Conservation (phyloP, 306 rosid species). For the Glycine soja region DNA sequence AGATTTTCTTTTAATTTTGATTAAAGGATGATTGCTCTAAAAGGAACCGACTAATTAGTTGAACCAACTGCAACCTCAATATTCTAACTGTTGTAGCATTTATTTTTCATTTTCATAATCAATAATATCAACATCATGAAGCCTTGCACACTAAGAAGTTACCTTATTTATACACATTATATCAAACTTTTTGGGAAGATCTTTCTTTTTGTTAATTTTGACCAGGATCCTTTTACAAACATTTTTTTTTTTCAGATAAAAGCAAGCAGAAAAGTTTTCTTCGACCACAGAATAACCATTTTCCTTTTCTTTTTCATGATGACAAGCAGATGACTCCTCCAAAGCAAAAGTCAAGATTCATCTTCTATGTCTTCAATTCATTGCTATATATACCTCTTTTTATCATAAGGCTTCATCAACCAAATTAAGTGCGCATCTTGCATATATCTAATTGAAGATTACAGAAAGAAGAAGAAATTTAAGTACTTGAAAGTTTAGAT, state of each 20-base stretch:
- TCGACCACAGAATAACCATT: constrained; percentile 3
- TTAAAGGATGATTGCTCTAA: background rate
- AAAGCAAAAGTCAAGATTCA: constrained; percentile 35
- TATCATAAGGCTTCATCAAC: background rate
- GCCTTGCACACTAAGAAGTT: constrained; percentile 24
- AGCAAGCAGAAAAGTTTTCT: constrained; percentile 1
- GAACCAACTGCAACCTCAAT: background rate
- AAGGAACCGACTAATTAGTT: background rate
- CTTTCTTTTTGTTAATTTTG: background rate
- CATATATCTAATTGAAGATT: background rate
- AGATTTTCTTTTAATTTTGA: background rate
- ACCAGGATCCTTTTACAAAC: background rate
- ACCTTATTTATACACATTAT: constrained; percentile 6
- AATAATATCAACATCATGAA: constrained; percentile 7
- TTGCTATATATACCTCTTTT: constrained; percentile 11
- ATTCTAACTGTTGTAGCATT: background rate
- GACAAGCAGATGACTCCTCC: constrained; percentile 28
- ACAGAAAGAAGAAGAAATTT: constrained; percentile 1
- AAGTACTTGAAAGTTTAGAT: too few species aligned
- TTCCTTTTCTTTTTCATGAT: constrained; percentile 14
- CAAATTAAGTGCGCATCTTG: background rate
- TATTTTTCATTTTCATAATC: constrained; percentile 12
- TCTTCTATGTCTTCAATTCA: background rate
- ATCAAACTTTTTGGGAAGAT: constrained; percentile 16
- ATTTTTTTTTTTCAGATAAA: background rate